These are phyloP conservation scores for Xylariaceae sp. DNA, from an alignment of 2,329 filamentous ascomycete genomes.

Conservation along the genomic window DNA sequence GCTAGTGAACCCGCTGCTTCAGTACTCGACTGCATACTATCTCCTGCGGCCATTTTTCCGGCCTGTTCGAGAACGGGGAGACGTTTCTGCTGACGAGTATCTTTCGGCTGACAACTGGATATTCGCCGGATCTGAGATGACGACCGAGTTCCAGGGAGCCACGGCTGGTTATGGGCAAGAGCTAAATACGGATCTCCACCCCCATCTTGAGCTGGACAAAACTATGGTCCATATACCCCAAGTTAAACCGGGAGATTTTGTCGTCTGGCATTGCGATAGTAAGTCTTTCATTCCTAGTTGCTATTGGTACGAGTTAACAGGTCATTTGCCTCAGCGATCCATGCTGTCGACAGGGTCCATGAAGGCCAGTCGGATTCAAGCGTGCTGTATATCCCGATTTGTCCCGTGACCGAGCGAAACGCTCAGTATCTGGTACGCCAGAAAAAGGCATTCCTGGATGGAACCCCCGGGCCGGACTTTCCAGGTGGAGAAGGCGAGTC, in stretches of 20 bases:
- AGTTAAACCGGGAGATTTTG: constrained; percentile 69
- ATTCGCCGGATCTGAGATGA: constrained; percentile 47
- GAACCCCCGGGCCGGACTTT: constrained; percentile 66
- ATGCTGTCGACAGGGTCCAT: constrained; percentile 79
- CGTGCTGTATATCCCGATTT: constrained; percentile 85
- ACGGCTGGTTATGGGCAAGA: constrained; percentile 66
- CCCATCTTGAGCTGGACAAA: constrained; percentile 61
- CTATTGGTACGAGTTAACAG: constrained; percentile 3
- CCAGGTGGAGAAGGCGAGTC: constrained; percentile 67
- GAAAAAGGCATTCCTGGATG: constrained; percentile 64
- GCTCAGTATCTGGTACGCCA: constrained; percentile 67
- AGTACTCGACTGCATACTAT: constrained; percentile 72
- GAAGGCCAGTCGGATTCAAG: constrained; percentile 68
- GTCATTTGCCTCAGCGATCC: constrained; percentile 48
- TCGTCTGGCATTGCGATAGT: constrained; percentile 81
- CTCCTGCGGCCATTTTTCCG: constrained; percentile 82
- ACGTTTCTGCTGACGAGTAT: constrained; percentile 41
- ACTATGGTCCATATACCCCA: constrained; percentile 69
- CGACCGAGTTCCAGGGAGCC: constrained; percentile 64
- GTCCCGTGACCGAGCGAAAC: constrained; percentile 72
- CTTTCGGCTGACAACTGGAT: constrained; percentile 58
- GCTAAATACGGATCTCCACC: constrained; percentile 59
- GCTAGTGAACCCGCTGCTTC: constrained; percentile 73
- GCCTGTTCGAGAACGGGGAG: constrained; percentile 39
- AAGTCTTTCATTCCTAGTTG: constrained; percentile 31